Evolutionary conservation across 306 rosid genomes (phyloP).

Genomic region (Ormosia semicastrata): DNA sequence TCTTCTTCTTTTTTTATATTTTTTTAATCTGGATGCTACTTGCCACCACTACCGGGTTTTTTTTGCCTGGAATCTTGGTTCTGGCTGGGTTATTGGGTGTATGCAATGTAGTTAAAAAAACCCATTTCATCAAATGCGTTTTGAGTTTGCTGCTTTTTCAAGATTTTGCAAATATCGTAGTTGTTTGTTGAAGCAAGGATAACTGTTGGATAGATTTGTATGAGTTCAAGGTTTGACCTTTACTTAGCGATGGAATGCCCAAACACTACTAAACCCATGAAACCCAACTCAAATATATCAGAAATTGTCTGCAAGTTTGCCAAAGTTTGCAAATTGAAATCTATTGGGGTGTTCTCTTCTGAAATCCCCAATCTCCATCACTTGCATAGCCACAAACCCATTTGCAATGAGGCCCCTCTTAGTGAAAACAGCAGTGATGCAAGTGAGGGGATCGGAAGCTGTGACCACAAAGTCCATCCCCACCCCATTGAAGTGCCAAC

Average conservation of each 20-base stretch:
- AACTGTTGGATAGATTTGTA: constrained; percentile 32
- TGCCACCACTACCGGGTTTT: constrained; percentile 30
- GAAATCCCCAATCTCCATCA: constrained; percentile 46
- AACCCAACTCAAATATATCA: constrained; percentile 64
- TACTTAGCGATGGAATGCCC: constrained; percentile 46
- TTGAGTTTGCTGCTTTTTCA: background rate
- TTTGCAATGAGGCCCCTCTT: constrained; percentile 17
- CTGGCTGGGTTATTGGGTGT: constrained; percentile 21
- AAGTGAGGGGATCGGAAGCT: constrained; percentile 36
- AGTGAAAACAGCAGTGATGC: constrained; percentile 35
- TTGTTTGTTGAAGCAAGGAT: constrained; percentile 23
- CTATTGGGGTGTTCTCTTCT: constrained; percentile 71
- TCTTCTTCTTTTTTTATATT: background rate
- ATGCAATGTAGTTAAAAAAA: constrained; percentile 14
- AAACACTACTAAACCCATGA: constrained; percentile 49
- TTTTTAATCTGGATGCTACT: constrained; percentile 22
- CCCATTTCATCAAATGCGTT: constrained; percentile 10
- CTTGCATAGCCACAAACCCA: constrained; percentile 25
- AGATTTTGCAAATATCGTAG: constrained; percentile 9
- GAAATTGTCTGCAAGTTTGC: constrained; percentile 71
- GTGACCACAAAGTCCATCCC: constrained; percentile 49
- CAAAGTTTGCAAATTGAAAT: constrained; percentile 66
- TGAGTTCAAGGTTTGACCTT: constrained; percentile 32
- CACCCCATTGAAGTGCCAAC: constrained; percentile 32
- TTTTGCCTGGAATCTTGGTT: constrained; percentile 38